Conservation (phyloP, 176 grass and related monocot genomes). For the Lolium perenne region DNA sequence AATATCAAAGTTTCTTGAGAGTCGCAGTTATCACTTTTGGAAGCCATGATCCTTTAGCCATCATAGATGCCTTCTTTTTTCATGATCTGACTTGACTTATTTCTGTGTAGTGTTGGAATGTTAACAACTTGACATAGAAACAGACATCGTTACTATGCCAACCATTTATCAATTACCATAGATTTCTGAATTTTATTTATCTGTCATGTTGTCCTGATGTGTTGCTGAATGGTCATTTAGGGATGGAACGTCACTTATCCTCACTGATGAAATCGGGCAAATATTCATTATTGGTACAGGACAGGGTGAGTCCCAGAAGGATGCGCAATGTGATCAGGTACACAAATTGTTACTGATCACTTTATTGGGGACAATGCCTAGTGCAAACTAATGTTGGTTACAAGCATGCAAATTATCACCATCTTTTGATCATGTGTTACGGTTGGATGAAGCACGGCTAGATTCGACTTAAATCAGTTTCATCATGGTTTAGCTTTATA, state of each 20-base stretch:
- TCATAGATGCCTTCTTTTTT: neutral
- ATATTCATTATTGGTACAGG: constrained; percentile 97
- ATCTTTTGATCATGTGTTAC: neutral
- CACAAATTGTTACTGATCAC: constrained; percentile 12
- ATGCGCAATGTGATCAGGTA: constrained; percentile 99
- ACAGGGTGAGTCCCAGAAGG: constrained; percentile 96
- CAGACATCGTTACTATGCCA: neutral
- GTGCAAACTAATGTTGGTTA: constrained; percentile 2
- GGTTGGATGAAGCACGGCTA: neutral
- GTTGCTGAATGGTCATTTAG: constrained; percentile 53
- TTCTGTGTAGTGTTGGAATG: constrained; percentile 15
- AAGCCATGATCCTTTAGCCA: neutral
- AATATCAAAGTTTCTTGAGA: neutral
- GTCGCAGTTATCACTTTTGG: neutral
- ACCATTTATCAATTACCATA: constrained; percentile 1
- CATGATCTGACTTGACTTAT: neutral
- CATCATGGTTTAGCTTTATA: constrained; percentile 9
- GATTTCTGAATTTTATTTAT: constrained; percentile 23
- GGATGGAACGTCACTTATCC: constrained; percentile 95
- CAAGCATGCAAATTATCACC: constrained; percentile 31
- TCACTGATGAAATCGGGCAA: constrained; percentile 97
- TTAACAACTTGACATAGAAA: constrained; percentile 5
- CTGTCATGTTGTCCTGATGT: constrained; percentile 22
- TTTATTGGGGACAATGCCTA: constrained; percentile 19
- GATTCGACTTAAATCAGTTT: constrained; percentile 10